Evolutionary conservation across 306 rosid species (phyloP).

Genomic region (Medicago truncatula): DNA sequence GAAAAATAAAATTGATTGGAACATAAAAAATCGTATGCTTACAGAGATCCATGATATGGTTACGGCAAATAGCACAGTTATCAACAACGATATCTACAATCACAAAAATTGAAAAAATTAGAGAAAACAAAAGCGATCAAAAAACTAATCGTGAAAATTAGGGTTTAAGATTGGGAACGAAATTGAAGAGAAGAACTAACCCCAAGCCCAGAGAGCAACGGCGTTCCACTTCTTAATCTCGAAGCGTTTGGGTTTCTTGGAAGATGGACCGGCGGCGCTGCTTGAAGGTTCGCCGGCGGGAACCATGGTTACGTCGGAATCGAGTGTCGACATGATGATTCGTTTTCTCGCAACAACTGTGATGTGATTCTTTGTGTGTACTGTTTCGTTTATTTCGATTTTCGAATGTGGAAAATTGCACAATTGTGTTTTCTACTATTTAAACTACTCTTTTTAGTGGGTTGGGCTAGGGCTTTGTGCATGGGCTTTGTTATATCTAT

Average conservation of each 20-base stretch:
- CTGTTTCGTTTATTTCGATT: not conserved
- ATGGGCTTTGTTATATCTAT: too few relatives aligned
- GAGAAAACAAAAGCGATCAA: not conserved
- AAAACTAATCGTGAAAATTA: not conserved
- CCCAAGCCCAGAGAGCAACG: conserved; percentile 98
- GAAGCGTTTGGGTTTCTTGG: conserved; percentile 81
- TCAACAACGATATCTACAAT: conserved; percentile 87
- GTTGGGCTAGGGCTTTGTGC: too few relatives aligned
- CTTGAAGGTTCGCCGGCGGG: conserved; percentile 73
- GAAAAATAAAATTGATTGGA: not conserved
- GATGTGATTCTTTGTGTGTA: not conserved
- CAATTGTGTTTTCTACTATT: too few relatives aligned
- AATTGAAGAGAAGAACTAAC: conserved; percentile 36
- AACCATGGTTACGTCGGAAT: conserved; percentile 74
- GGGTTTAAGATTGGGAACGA: conserved; percentile 44
- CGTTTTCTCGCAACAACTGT: not conserved
- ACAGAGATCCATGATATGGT: conserved; percentile 99
- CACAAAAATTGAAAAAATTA: not conserved
- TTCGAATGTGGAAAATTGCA: too few relatives aligned
- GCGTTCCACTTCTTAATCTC: conserved; percentile 98
- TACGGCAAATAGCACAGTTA: conserved; percentile 92
- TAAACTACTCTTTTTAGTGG: too few relatives aligned
- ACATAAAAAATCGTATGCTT: conserved; percentile 19
- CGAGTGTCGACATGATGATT: conserved; percentile 63
- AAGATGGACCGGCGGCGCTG: conserved; percentile 68